A percentile compares a stretch with the other conserved stretches of the same genome.
These are phyloP conservation scores for Scheffersomyces segobiensis DNA, from an alignment of 1,139 yeast genomes.

Conservation along the genomic window DNA sequence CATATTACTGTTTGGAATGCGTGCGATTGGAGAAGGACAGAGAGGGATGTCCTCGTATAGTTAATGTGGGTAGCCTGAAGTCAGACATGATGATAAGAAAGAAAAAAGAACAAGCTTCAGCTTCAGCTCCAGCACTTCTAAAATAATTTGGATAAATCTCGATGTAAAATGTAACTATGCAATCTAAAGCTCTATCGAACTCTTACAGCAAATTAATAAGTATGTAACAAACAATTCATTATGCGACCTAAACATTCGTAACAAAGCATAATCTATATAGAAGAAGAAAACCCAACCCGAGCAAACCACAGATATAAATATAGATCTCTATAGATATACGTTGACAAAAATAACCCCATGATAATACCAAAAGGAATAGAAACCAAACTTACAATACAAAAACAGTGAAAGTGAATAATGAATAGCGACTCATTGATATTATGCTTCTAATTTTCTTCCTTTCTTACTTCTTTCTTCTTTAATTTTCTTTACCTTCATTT, in stretches of 20 bases:
- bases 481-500: background rate
- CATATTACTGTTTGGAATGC: constrained; percentile 87
- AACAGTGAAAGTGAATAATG: background rate
- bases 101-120: constrained; percentile 12
- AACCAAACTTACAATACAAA: background rate
- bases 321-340: background rate
- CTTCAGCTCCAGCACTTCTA: background rate
- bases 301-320: background rate
- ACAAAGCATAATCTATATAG: background rate
- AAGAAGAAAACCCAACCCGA: background rate
- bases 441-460: background rate
- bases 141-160: background rate
- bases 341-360: background rate
- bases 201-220: background rate
- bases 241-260: background rate
- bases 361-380: background rate
- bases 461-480: background rate
- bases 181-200: background rate
- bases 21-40: constrained; percentile 76
- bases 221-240: background rate
- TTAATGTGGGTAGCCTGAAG: constrained; percentile 76
- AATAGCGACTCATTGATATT: background rate
- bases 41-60: constrained; percentile 89
- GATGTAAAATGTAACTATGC: no score
- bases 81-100: constrained; percentile 69